A percentile compares a stretch with the other conserved stretches of the same genome.
phyloP scores from a whole-genome alignment of 2,329 filamentous ascomycete species.

The Chalara sp. region DNA sequence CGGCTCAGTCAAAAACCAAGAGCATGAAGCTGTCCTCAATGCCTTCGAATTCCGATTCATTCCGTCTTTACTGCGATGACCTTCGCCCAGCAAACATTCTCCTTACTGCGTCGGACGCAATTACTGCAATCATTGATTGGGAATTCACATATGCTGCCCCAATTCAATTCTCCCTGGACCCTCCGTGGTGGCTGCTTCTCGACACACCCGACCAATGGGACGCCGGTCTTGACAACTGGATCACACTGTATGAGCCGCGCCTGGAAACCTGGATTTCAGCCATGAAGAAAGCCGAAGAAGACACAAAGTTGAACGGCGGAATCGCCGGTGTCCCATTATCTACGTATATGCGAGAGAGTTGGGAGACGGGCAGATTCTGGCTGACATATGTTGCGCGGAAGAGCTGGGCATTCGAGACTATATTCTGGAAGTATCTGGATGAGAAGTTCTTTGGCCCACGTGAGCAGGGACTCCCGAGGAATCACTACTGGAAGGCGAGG shows the following conservation, averaged over 20 bases:
- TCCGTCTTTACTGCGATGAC: constrained; percentile 29
- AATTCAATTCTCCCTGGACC: constrained; percentile 27
- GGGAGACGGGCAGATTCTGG: constrained; percentile 29
- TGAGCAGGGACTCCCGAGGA: constrained; percentile 1
- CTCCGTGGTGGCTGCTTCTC: constrained; percentile 35
- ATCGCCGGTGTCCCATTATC: constrained; percentile 12
- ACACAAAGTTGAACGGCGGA: constrained; percentile 1
- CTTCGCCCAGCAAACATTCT: constrained; percentile 29
- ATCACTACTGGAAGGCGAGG: constrained; percentile 24
- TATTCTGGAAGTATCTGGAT: constrained; percentile 33
- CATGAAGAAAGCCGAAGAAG: constrained; percentile 27
- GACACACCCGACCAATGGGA: constrained; percentile 28
- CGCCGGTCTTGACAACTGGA: constrained; percentile 26
- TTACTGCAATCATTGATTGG: constrained; percentile 34
- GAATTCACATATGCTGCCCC: constrained; percentile 33
- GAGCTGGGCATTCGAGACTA: constrained; percentile 32
- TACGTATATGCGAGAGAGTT: constrained; percentile 30
- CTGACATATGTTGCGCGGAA: constrained; percentile 31
- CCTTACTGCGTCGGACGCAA: constrained; percentile 19
- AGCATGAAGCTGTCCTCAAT: constrained; percentile 8
- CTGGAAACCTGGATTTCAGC: constrained; percentile 28
- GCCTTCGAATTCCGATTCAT: constrained; percentile 10
- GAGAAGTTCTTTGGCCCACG: constrained; percentile 28
- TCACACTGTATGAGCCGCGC: constrained; percentile 25
- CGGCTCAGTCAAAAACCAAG: constrained; percentile 13